Percentiles rank a stretch among this genome's conserved stretches.
These are phyloP conservation scores for Pseudogymnoascus destructans DNA, from an alignment of 2,329 filamentous ascomycete genomes.

Conservation along the genomic window DNA sequence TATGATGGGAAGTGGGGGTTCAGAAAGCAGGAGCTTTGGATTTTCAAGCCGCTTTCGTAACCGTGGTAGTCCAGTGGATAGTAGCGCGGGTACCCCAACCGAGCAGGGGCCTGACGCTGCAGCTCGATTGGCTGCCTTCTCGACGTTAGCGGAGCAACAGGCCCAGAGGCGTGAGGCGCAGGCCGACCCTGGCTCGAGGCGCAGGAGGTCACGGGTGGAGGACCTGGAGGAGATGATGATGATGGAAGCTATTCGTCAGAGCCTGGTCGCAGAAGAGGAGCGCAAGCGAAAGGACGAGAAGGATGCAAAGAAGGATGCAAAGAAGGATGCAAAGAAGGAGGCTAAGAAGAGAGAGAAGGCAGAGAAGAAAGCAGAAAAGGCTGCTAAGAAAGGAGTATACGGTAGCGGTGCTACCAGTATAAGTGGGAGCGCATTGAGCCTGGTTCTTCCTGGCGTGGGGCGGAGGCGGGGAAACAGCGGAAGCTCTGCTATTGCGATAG, in stretches of 20 bases:
- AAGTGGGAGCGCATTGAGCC: conserved; percentile 51
- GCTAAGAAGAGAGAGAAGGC: conserved; percentile 72
- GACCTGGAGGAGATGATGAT: conserved; percentile 98
- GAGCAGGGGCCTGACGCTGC: conserved; percentile 14
- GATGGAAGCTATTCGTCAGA: conserved; percentile 86
- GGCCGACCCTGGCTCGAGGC: conserved; percentile 21
- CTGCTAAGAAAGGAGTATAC: conserved; percentile 46
- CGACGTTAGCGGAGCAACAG: conserved; percentile 7
- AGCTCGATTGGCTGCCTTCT: conserved; percentile 13
- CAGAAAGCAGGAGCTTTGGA: conserved; percentile 23
- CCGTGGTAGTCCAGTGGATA: conserved; percentile 23
- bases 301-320: conserved; percentile 68
- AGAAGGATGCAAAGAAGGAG: conserved; percentile 76
- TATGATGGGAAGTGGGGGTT: conserved; percentile 51
- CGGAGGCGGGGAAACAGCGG: conserved; percentile 46
- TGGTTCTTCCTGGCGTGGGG: conserved; percentile 37
- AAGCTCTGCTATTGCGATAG: conserved; percentile 45
- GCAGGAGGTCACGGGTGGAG: conserved; percentile 53
- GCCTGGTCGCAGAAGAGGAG: conserved; percentile 85
- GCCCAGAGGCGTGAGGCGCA: conserved; percentile 14
- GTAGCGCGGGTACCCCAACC: conserved; percentile 24
- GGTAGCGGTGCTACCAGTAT: conserved; percentile 39
- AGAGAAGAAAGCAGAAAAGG: conserved; percentile 37
- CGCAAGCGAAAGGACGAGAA: conserved; percentile 77
- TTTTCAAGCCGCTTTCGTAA: conserved; percentile 23